phyloP scores from a whole-genome alignment of 495 filamentous ascomycete genomes.

The Hyaloscypha bicolor region DNA sequence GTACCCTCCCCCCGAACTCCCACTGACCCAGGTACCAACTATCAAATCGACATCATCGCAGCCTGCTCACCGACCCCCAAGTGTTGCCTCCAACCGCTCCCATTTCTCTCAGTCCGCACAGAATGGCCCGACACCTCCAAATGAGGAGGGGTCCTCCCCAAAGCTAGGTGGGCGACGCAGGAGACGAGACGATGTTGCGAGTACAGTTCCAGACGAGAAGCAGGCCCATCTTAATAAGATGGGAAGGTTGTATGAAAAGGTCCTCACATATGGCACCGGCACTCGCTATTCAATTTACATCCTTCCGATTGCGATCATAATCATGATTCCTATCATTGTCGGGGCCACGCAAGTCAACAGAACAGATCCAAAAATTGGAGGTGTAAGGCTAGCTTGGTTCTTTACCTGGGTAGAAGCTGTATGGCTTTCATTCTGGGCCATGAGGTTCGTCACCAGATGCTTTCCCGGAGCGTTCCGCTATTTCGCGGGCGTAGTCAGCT shows the following conservation, averaged over 20 bases:
- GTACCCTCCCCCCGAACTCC: slow-evolving; percentile 4
- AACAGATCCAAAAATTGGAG: slow-evolving; percentile 54
- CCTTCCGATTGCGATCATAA: slow-evolving; percentile 54
- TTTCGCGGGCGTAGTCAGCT: slow-evolving; percentile 66
- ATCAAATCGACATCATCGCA: slow-evolving; percentile 7
- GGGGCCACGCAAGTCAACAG: slow-evolving; percentile 47
- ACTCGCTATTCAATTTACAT: slow-evolving; percentile 70
- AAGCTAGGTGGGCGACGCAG: neutral
- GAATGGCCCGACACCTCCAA: neutral
- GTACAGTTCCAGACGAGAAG: neutral
- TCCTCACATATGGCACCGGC: slow-evolving; percentile 65
- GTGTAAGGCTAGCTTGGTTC: slow-evolving; percentile 62
- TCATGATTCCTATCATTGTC: slow-evolving; percentile 68
- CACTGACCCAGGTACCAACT: slow-evolving; percentile 3
- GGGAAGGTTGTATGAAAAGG: slow-evolving; percentile 55
- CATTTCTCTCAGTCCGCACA: slow-evolving; percentile 1
- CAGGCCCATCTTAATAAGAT: slow-evolving; percentile 13
- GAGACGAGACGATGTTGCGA: neutral
- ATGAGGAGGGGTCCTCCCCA: neutral
- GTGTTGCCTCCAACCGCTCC: neutral
- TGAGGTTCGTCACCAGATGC: slow-evolving; percentile 59
- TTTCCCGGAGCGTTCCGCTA: slow-evolving; percentile 63
- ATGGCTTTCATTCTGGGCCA: slow-evolving; percentile 66
- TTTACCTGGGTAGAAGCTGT: slow-evolving; percentile 70
- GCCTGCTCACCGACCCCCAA: neutral